Percentiles rank a stretch among this genome's conserved stretches.
phyloP scores from a whole-genome alignment of 2,329 filamentous ascomycete genomes.

The Rhynchosporium secalis region DNA sequence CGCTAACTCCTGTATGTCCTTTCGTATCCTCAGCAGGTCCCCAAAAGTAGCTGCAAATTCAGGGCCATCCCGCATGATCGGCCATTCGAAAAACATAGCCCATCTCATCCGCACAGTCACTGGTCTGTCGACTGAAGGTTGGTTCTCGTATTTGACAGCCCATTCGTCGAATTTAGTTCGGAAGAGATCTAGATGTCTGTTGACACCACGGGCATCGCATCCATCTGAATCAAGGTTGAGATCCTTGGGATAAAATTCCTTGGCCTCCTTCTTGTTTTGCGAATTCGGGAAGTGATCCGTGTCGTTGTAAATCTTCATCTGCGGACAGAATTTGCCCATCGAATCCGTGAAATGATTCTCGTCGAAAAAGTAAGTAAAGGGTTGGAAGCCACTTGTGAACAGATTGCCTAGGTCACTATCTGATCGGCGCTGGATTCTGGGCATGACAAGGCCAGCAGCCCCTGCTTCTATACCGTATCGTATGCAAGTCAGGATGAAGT shows the following conservation, averaged over 20 bases:
- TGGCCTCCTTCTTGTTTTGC: constrained; percentile 40
- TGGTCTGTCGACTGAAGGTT: constrained; percentile 25
- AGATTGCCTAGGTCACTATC: constrained; percentile 46
- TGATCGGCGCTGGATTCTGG: constrained; percentile 48
- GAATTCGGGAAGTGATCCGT: constrained; percentile 44
- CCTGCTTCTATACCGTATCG: constrained; percentile 52
- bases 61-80: constrained; percentile 48
- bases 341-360: constrained; percentile 46
- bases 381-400: constrained; percentile 42
- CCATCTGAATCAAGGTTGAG: constrained; percentile 32
- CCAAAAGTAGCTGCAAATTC: constrained; percentile 49
- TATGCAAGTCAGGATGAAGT: constrained; percentile 52
- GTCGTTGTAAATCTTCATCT: constrained; percentile 46
- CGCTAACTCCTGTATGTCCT: constrained; percentile 46
- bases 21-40: constrained; percentile 44
- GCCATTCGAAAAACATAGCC: constrained; percentile 44
- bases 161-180: constrained; percentile 34
- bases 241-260: constrained; percentile 43
- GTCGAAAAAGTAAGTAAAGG: constrained; percentile 51
- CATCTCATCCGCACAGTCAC: constrained; percentile 33
- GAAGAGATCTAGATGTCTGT: constrained; percentile 36
- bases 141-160: constrained; percentile 25
- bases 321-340: constrained; percentile 44
- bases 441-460: constrained; percentile 48
- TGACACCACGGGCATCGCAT: constrained; percentile 32